A percentile compares a stretch with the other conserved stretches of the same genome.
These are phyloP conservation scores for Actinomortierella ambigua DNA, from an alignment of 371 early-diverging fungal species.

Conservation along the genomic window DNA sequence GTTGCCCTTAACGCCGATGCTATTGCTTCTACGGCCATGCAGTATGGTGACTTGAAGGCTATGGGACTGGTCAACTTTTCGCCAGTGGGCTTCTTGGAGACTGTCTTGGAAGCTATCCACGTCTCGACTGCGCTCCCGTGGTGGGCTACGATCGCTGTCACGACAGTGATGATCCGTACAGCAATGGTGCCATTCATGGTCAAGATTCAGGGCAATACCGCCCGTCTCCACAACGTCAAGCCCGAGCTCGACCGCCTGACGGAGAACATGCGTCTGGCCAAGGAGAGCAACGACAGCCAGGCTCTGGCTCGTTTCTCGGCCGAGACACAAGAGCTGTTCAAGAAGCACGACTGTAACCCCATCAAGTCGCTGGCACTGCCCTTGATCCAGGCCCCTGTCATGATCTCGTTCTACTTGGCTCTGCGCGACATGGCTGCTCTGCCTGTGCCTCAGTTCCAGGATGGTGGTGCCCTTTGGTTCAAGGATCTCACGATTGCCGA, in stretches of 20 bases:
- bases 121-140: slow-evolving; percentile 89
- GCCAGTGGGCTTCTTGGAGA: slow-evolving; percentile 81
- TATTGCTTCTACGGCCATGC: slow-evolving; percentile 55
- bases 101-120: slow-evolving; percentile 78
- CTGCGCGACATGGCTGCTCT: slow-evolving; percentile 80
- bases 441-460: slow-evolving; percentile 82
- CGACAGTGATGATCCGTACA: slow-evolving; percentile 76
- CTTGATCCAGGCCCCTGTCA: slow-evolving; percentile 82
- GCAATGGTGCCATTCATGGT: slow-evolving; percentile 78
- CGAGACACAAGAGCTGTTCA: slow-evolving; percentile 67
- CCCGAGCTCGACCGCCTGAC: slow-evolving; percentile 76
- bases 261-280: slow-evolving; percentile 65
- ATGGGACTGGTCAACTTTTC: slow-evolving; percentile 78
- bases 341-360: slow-evolving; percentile 67
- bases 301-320: slow-evolving; percentile 57
- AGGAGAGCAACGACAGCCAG: slow-evolving; percentile 60
- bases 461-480: slow-evolving; percentile 86
- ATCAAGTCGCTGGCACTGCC: slow-evolving; percentile 67
- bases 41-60: slow-evolving; percentile 81
- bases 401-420: slow-evolving; percentile 90
- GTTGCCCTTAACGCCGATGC: slow-evolving; percentile 52
- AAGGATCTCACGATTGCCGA: slow-evolving; percentile 82
- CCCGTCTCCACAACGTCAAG: slow-evolving; percentile 74
- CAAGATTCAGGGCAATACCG: slow-evolving; percentile 76
- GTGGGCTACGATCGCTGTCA: slow-evolving; percentile 86